Percentiles rank a stretch among this genome's conserved stretches.
Evolutionary conservation across 192 early-diverging fungal genomes (phyloP).

Genomic region (Podila horticola): DNA sequence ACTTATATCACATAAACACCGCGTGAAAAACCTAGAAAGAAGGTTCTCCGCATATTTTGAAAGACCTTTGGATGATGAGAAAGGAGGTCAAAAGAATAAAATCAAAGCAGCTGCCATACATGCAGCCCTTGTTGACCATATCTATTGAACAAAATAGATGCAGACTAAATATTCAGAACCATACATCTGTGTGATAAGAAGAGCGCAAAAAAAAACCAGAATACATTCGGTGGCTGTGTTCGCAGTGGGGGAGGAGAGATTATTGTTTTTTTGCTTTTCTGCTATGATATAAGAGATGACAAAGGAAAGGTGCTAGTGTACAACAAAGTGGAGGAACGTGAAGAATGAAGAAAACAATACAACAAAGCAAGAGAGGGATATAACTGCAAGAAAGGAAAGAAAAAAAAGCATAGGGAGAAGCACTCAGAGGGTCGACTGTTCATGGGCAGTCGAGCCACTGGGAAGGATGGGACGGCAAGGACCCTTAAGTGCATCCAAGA

Average conservation of each 20-base stretch:
- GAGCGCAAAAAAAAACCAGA: too few relatives aligned
- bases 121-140: too few relatives aligned
- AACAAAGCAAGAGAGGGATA: neutral
- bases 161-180: too few relatives aligned
- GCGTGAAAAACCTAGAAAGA: too few relatives aligned
- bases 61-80: too few relatives aligned
- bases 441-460: constrained; percentile 25
- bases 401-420: neutral
- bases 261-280: neutral
- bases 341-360: neutral
- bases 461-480: constrained; percentile 44
- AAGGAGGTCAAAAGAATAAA: neutral
- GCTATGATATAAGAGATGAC: neutral
- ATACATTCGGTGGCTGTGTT: too few relatives aligned
- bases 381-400: neutral
- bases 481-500: constrained; percentile 70
- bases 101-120: neutral
- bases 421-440: constrained; percentile 19
- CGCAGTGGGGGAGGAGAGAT: neutral
- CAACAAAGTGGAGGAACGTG: neutral
- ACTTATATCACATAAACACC: too few relatives aligned
- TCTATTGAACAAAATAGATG: too few relatives aligned
- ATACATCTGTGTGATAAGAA: too few relatives aligned
- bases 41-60: too few relatives aligned
- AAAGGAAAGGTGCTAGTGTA: neutral